A percentile compares a stretch with the other conserved stretches of the same genome.
Conservation (phyloP, 768 basidiomycete genomes). For the Pisolithus tinctorius region DNA sequence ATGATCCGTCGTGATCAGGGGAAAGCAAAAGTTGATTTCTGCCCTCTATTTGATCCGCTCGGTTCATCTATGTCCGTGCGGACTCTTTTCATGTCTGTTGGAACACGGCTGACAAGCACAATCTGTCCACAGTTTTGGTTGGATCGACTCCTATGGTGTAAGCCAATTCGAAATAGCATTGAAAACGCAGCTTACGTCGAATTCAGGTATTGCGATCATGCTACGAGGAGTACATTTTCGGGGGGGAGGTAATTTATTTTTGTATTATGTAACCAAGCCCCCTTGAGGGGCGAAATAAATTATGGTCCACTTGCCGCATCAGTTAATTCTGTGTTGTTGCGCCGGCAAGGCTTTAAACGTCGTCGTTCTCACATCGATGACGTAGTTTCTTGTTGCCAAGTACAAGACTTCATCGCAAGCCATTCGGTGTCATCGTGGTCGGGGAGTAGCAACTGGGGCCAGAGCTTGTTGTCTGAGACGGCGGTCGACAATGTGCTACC, state of each 20-base stretch:
- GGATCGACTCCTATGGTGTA: constrained; percentile 5
- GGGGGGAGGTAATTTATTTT: neutral
- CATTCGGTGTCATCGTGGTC: constrained; percentile 10
- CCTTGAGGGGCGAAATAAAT: too few species aligned
- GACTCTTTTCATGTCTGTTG: constrained; percentile 2
- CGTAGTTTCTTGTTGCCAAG: constrained; percentile 18
- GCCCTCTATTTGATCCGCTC: neutral
- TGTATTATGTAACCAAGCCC: constrained; percentile 27
- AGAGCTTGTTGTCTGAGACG: neutral
- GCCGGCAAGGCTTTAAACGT: constrained; percentile 14
- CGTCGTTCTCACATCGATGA: neutral
- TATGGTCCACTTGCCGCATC: too few species aligned
- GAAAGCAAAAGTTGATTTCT: neutral
- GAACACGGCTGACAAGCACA: neutral
- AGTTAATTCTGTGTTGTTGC: neutral
- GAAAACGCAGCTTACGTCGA: neutral
- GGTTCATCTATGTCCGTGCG: neutral
- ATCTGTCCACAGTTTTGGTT: neutral
- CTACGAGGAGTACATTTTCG: constrained; percentile 15
- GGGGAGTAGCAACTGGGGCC: constrained; percentile 21
- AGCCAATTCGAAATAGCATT: neutral
- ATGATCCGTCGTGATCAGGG: constrained; percentile 8
- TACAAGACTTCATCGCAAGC: constrained; percentile 23
- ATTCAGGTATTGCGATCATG: constrained; percentile 15
- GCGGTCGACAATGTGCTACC: neutral